These are phyloP conservation scores for Botrytis aclada DNA, from an alignment of 2,329 filamentous ascomycete genomes.

Conservation along the genomic window DNA sequence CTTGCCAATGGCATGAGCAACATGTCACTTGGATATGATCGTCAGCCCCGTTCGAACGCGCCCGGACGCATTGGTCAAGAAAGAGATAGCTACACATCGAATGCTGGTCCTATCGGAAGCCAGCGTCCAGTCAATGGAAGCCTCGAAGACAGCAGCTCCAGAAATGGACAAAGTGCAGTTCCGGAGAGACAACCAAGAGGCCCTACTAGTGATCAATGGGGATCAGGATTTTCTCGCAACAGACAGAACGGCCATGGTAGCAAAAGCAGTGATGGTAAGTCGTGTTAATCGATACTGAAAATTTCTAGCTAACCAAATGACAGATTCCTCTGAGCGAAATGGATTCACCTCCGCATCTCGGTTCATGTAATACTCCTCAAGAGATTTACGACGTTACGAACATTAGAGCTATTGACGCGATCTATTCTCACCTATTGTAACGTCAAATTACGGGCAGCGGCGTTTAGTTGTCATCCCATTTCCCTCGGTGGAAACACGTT, in stretches of 20 bases:
- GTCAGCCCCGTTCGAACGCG: conserved; percentile 36
- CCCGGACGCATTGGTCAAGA: conserved; percentile 46
- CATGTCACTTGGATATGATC: conserved; percentile 51
- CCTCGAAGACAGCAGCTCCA: conserved; percentile 32
- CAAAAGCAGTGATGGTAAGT: conserved; percentile 56
- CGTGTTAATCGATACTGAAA: conserved; percentile 30
- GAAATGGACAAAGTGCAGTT: conserved; percentile 38
- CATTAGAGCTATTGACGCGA: conserved; percentile 27
- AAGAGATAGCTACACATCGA: conserved; percentile 43
- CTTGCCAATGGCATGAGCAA: conserved; percentile 53
- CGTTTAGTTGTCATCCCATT: conserved; percentile 23
- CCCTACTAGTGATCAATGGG: conserved; percentile 56
- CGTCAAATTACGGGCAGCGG: conserved; percentile 23
- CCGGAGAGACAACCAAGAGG: conserved; percentile 63
- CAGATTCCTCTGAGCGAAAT: conserved; percentile 38
- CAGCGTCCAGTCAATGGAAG: conserved; percentile 52
- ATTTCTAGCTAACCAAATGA: conserved; percentile 32
- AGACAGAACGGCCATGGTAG: conserved; percentile 60
- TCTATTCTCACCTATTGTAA: conserved; percentile 25
- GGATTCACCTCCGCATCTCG: conserved; percentile 22
- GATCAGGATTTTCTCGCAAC: conserved; percentile 52
- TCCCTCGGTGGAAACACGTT: conserved; percentile 1
- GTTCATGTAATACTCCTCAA: conserved; percentile 23
- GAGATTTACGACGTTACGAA: conserved; percentile 34
- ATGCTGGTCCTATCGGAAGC: conserved; percentile 60